These are phyloP conservation scores for Alternaria gansuensis DNA, from an alignment of 2,329 filamentous ascomycete genomes.

Conservation along the genomic window DNA sequence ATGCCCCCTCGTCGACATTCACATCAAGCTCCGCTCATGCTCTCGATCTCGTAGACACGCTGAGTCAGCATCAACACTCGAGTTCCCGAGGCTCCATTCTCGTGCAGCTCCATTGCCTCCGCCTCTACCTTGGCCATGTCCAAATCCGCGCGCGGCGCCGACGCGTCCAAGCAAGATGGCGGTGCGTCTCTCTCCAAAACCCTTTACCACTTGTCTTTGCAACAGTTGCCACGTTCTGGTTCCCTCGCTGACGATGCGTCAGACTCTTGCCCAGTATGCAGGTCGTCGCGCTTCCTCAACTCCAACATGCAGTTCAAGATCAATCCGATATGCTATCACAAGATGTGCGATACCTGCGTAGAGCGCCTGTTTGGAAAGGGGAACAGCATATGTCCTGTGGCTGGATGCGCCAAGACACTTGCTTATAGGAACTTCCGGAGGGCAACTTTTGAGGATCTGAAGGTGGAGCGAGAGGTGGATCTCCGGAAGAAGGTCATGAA, in stretches of 20 bases:
- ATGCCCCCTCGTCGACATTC: neutral
- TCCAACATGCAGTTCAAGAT: slow-evolving; percentile 93
- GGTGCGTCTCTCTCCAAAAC: slow-evolving; percentile 50
- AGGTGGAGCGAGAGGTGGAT: slow-evolving; percentile 92
- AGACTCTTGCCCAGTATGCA: slow-evolving; percentile 97
- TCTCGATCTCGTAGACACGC: slow-evolving; percentile 1
- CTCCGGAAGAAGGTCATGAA: slow-evolving; percentile 79
- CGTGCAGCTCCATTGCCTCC: slow-evolving; percentile 10
- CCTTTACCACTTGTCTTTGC: slow-evolving; percentile 44
- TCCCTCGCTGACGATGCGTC: slow-evolving; percentile 40
- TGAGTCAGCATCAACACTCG: slow-evolving; percentile 27
- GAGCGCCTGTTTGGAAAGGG: slow-evolving; percentile 92
- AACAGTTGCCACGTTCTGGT: slow-evolving; percentile 27
- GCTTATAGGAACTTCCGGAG: slow-evolving; percentile 83
- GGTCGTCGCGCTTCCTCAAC: slow-evolving; percentile 95
- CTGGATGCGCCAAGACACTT: slow-evolving; percentile 85
- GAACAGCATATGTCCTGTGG: slow-evolving; percentile 90
- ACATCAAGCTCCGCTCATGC: neutral
- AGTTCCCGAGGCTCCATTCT: neutral
- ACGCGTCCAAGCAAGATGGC: slow-evolving; percentile 49
- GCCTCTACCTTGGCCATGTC: slow-evolving; percentile 46
- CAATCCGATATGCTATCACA: slow-evolving; percentile 98
- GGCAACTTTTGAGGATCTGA: slow-evolving; percentile 89
- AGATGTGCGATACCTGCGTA: slow-evolving; percentile 97
- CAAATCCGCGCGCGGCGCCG: slow-evolving; percentile 42